Conservation (phyloP, 1,284 basidiomycete genomes). For the Takashimella koratensis region DNA sequence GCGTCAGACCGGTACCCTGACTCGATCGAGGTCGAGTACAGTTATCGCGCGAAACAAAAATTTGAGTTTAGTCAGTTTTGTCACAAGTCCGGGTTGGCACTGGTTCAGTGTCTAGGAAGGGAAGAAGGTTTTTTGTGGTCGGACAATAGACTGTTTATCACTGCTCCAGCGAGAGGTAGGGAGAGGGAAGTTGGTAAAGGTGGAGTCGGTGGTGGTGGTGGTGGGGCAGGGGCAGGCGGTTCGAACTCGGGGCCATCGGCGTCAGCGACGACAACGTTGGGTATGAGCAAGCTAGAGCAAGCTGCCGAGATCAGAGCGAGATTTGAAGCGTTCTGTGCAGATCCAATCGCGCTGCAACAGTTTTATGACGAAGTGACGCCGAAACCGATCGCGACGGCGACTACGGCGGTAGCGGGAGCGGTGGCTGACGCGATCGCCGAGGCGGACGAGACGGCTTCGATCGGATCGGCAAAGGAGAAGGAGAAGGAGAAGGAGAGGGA, state of each 20-base stretch:
- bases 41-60: slow-evolving; percentile 64
- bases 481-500: slow-evolving; percentile 10
- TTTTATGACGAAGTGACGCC: slow-evolving; percentile 73
- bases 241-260: slow-evolving; percentile 14
- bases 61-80: slow-evolving; percentile 84
- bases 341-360: slow-evolving; percentile 54
- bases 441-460: slow-evolving; percentile 5
- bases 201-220: slow-evolving; percentile 21
- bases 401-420: no score
- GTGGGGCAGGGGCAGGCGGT: slow-evolving; percentile 53
- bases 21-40: slow-evolving; percentile 78
- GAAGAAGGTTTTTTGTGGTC: slow-evolving; percentile 76
- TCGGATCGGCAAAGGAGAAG: slow-evolving; percentile 10
- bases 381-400: slow-evolving; percentile 9
- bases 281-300: slow-evolving; percentile 37
- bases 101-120: slow-evolving; percentile 79
- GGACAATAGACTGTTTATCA: slow-evolving; percentile 67
- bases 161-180: slow-evolving; percentile 29
- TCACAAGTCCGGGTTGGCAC: slow-evolving; percentile 78
- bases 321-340: slow-evolving; percentile 65
- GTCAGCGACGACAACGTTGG: slow-evolving; percentile 16
- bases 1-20: slow-evolving; percentile 70
- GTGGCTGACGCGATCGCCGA: no score
- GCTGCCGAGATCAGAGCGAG: slow-evolving; percentile 51
- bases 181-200: not conserved